Evolutionary conservation across 2,329 filamentous ascomycete genomes (phyloP), one percentile per base, ranked within the genome.

Genomic region (Sporothrix humicola): DNA sequence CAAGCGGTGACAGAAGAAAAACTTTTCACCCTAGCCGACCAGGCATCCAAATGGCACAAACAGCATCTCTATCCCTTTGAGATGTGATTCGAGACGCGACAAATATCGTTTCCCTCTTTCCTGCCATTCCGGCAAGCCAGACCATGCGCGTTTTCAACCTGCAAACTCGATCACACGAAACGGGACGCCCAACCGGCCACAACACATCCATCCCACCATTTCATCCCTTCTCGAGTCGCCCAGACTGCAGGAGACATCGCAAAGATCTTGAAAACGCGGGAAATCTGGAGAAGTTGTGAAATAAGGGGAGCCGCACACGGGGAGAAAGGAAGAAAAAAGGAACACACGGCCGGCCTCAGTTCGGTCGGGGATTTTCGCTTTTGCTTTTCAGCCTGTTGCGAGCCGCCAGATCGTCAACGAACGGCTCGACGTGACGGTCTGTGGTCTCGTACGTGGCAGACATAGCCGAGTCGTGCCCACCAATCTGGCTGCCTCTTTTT

Each of bases 401-500:
- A 73, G 65, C 72, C 72, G 63, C 63, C 63, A 73, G 54, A 69
- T 73, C 72, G 52, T 63, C 52, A 20, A 63, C 52, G 54, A 73
- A 74, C 73, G 69, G 61, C 69, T 69, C 20, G 69, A 54, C 65
- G 65, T 68, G 65, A 68, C 59, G 59, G 52, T 26, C 59, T 68
- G 42, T 46, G 56, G 37, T 20, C 63, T 72, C 56, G 48, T 70
- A 56, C 48, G 37, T 72, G 73, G 73, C 73, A 70, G 66, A 72
- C 73, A 74, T 26, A 65, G 56, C 69, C 69, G 69, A 72, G 50
- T 71, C 50, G 52, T n/a, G 52, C n/a, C 52, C 52, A n/a, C 65
- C 20, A 26, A 17, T 20, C 5, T 61, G 69, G 37, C 37, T 26
- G 52, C 54, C 66, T 69, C 42, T 59, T 54, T 13, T 66, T 58